phyloP scores from a whole-genome alignment of 805 yeast species.

The Maudiozyma pseudohumilis region DNA sequence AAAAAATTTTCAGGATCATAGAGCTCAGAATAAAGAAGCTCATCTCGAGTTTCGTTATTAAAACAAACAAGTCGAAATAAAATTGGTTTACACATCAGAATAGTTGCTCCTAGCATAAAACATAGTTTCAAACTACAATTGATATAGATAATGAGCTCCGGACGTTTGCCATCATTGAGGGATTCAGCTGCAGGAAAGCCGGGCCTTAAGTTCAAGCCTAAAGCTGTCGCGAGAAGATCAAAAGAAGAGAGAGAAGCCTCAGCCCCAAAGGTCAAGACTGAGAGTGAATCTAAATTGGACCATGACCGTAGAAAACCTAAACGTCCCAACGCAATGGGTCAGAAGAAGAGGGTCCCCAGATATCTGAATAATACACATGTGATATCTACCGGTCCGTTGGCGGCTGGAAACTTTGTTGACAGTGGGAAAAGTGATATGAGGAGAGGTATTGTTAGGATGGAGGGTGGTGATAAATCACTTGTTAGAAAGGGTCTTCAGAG shows the following conservation, averaged over 20 bases:
- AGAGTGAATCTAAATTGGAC: constrained; percentile 9
- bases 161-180: constrained; percentile 29
- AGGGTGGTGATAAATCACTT: constrained; percentile 9
- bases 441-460: constrained; percentile 19
- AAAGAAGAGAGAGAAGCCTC: constrained; percentile 76
- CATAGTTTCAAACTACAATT: no score
- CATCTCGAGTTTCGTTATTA: no score
- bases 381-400: constrained; percentile 64
- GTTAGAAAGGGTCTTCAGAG: constrained; percentile 20
- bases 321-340: constrained; percentile 11
- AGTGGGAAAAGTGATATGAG: constrained; percentile 16
- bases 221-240: constrained; percentile 72
- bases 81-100: no score
- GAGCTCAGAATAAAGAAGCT: no score
- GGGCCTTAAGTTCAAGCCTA: constrained; percentile 71
- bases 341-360: constrained; percentile 22
- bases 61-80: no score
- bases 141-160: constrained; percentile 20
- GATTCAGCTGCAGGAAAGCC: constrained; percentile 30
- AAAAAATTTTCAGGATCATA: neutral
- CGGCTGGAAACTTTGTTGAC: constrained; percentile 42
- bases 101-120: no score
- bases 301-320: constrained; percentile 10
- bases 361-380: constrained; percentile 41
- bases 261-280: constrained; percentile 45